These are phyloP conservation scores for Symmetrospora coprosmae DNA, from an alignment of 768 basidiomycete species.

Conservation along the genomic window DNA sequence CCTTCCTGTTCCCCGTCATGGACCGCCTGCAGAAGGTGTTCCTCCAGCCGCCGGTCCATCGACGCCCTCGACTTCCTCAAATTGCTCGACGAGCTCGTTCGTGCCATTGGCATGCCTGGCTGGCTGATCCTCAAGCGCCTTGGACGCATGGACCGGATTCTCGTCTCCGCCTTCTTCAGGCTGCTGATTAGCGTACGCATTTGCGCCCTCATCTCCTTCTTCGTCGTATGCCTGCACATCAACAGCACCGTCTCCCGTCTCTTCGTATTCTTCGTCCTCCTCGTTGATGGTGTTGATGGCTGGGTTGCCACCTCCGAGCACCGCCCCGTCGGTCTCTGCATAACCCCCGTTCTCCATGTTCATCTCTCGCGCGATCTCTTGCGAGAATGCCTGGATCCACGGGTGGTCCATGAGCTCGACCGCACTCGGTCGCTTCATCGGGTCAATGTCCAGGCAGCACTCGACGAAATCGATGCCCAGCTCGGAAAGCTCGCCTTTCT, in stretches of 20 bases:
- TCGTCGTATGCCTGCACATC: background rate
- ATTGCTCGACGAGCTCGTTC: no score
- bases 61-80: no score
- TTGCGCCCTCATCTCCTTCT: background rate
- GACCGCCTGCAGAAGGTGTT: no score
- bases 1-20: no score
- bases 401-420: constrained; percentile 68
- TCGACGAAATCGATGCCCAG: constrained; percentile 87
- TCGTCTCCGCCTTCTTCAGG: no score
- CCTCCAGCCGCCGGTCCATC: no score
- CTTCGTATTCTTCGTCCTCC: constrained; percentile 6
- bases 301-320: constrained; percentile 8
- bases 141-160: no score
- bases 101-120: no score
- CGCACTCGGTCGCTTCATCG: constrained; percentile 67
- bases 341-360: background rate
- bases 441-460: constrained; percentile 75
- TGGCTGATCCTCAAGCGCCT: no score
- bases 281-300: background rate
- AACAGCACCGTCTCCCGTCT: background rate
- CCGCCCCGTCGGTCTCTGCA: constrained; percentile 1
- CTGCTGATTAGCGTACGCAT: background rate
- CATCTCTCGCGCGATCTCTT: constrained; percentile 8
- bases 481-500: constrained; percentile 72
- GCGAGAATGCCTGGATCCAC: constrained; percentile 49